These are phyloP conservation scores for Fusarium newnesense DNA, from an alignment of 2,329 filamentous ascomycete species.

Conservation along the genomic window DNA sequence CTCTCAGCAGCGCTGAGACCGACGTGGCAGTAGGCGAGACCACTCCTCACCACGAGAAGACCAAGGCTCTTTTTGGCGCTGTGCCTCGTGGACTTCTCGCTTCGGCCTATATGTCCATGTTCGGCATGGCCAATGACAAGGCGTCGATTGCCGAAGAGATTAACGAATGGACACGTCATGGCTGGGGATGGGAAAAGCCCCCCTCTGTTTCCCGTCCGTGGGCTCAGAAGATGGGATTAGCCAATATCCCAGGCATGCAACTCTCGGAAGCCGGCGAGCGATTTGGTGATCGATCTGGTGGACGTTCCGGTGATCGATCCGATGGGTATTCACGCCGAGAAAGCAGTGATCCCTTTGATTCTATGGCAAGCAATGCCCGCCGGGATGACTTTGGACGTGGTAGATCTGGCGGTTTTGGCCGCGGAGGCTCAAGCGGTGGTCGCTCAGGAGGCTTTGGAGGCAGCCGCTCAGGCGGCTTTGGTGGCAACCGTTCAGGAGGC, in stretches of 20 bases:
- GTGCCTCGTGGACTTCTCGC: constrained; percentile 50
- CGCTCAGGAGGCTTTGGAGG: constrained; percentile 4
- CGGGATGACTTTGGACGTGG: constrained; percentile 38
- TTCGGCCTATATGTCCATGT: constrained; percentile 65
- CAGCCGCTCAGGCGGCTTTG: background rate
- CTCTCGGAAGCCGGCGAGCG: constrained; percentile 35
- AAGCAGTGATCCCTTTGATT: constrained; percentile 38
- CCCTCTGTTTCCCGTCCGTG: constrained; percentile 52
- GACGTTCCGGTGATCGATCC: background rate
- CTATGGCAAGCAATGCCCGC: constrained; percentile 41
- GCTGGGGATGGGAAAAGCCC: constrained; percentile 62
- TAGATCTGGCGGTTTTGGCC: constrained; percentile 9
- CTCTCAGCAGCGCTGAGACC: constrained; percentile 62
- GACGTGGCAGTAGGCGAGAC: constrained; percentile 62
- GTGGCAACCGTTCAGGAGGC: background rate
- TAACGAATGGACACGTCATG: constrained; percentile 62
- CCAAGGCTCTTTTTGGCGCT: constrained; percentile 55
- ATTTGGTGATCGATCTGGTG: background rate
- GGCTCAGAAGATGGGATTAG: constrained; percentile 48
- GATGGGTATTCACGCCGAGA: background rate
- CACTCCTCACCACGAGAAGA: constrained; percentile 57
- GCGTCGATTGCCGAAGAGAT: constrained; percentile 58
- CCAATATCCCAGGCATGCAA: constrained; percentile 48
- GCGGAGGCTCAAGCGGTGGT: constrained; percentile 20
- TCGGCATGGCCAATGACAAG: constrained; percentile 61